These are phyloP conservation scores for Lentinus tigrinus DNA, from an alignment of 768 basidiomycete species.

Conservation along the genomic window DNA sequence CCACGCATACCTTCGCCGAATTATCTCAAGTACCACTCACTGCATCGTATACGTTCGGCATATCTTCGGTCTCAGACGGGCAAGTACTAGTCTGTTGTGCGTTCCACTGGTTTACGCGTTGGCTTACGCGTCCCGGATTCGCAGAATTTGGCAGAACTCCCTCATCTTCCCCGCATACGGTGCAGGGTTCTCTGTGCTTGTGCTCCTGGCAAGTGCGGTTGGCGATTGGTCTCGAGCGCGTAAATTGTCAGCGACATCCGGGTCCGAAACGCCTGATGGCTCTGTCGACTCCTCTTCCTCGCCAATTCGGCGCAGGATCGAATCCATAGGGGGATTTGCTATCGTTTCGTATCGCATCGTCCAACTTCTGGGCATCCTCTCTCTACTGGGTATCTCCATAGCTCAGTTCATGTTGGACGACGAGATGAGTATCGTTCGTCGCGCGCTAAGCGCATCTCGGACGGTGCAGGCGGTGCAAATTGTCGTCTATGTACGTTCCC, in stretches of 20 bases:
- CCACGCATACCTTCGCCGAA: too few species aligned
- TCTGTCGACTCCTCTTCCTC: not conserved
- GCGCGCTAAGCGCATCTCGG: conserved; percentile 29
- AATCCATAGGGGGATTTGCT: conserved; percentile 29
- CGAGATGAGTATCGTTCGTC: not conserved
- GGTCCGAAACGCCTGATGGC: not conserved
- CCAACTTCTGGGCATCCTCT: conserved; percentile 29
- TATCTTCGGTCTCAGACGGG: too few species aligned
- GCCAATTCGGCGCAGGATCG: not conserved
- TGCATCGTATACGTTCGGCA: too few species aligned
- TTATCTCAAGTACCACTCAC: too few species aligned
- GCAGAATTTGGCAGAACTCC: not conserved
- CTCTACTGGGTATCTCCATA: conserved; percentile 34
- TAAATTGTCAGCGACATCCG: conserved; percentile 22
- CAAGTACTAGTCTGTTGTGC: too few species aligned
- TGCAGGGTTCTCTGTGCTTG: not conserved
- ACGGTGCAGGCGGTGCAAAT: conserved; percentile 31
- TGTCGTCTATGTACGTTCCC: conserved; percentile 14
- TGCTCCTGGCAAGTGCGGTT: not conserved
- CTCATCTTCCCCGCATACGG: not conserved
- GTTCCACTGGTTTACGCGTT: too few species aligned
- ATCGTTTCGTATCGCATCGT: conserved; percentile 35
- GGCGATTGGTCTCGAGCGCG: conserved; percentile 27
- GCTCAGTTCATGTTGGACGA: conserved; percentile 24
- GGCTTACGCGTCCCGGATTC: too few species aligned